Conservation (phyloP, 805 yeast species). For the Candida suzukii region DNA sequence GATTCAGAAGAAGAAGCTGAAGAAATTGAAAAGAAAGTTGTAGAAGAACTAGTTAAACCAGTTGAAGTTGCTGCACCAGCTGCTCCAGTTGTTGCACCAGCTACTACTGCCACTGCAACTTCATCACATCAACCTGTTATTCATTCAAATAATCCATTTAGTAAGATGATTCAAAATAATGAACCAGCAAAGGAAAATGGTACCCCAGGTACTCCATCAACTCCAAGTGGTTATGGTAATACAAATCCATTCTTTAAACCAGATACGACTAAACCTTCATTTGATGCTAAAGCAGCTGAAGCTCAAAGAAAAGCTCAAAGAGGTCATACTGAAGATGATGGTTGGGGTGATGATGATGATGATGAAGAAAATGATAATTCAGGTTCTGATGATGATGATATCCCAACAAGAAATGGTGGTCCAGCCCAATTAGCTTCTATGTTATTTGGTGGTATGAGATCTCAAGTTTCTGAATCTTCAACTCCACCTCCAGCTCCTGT, state of each 20-base stretch:
- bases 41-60: conserved; percentile 8
- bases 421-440: conserved; percentile 51
- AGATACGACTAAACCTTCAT: conserved; percentile 20
- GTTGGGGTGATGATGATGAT: conserved; percentile 38
- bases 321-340: conserved; percentile 37
- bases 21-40: conserved; percentile 9
- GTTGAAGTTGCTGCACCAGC: conserved; percentile 4
- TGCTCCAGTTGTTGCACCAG: conserved; percentile 13
- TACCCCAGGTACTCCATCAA: background rate
- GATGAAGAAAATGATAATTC: conserved; percentile 16
- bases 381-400: conserved; percentile 39
- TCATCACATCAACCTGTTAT: conserved; percentile 9
- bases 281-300: conserved; percentile 54
- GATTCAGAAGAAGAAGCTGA: conserved; percentile 8
- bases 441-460: conserved; percentile 46
- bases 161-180: conserved; percentile 23
- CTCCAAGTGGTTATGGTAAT: conserved; percentile 8
- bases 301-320: conserved; percentile 71
- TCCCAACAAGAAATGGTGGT: conserved; percentile 39
- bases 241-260: conserved; percentile 61
- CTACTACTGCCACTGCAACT: conserved; percentile 5
- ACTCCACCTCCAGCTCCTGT: conserved; percentile 18
- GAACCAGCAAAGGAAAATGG: conserved; percentile 4
- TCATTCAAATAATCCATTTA: conserved; percentile 40
- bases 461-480: conserved; percentile 5